A percentile compares a stretch with the other conserved stretches of the same genome.
Evolutionary conservation across 192 early-diverging fungal species (phyloP).

Genomic region (Endogone sp.): DNA sequence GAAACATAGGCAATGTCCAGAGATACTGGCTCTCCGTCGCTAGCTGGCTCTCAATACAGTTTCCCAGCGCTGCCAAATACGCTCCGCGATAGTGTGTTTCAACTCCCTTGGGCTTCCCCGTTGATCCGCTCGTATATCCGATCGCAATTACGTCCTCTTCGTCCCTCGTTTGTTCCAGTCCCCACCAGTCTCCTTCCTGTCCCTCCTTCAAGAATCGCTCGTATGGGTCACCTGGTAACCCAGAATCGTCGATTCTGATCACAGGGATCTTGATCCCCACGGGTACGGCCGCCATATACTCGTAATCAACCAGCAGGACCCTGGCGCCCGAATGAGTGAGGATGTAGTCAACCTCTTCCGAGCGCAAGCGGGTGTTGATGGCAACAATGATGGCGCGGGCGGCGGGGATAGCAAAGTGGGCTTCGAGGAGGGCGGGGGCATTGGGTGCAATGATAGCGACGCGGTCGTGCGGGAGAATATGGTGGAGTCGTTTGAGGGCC

Average conservation of each 20-base stretch:
- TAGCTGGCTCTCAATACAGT: too few species aligned
- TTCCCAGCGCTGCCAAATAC: too few species aligned
- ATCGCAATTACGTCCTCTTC: too few species aligned
- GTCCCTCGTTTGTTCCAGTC: too few species aligned
- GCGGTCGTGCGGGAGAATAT: slow-evolving; percentile 36
- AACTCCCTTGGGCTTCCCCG: too few species aligned
- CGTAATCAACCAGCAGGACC: slow-evolving; percentile 44
- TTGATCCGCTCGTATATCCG: too few species aligned
- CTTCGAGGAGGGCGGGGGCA: slow-evolving; percentile 51
- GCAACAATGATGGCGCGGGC: slow-evolving; percentile 50
- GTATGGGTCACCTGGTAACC: slow-evolving; percentile 36
- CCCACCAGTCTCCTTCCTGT: too few species aligned
- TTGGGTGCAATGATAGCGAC: slow-evolving; percentile 55
- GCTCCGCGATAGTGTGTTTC: too few species aligned
- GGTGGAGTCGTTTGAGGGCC: slow-evolving; percentile 28
- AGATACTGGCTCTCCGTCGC: too few species aligned
- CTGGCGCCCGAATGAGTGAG: slow-evolving; percentile 44
- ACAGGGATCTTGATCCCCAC: slow-evolving; percentile 23
- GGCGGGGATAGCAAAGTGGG: slow-evolving; percentile 58
- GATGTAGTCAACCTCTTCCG: slow-evolving; percentile 54
- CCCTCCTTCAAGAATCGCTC: slow-evolving; percentile 37
- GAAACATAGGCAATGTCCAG: too few species aligned
- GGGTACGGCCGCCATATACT: slow-evolving; percentile 28
- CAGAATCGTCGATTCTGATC: slow-evolving; percentile 9
- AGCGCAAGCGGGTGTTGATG: slow-evolving; percentile 50